A percentile compares a stretch with the other conserved stretches of the same genome.
phyloP scores from a whole-genome alignment of 2,329 filamentous ascomycete species.

The Cladobotryum protrusum region DNA sequence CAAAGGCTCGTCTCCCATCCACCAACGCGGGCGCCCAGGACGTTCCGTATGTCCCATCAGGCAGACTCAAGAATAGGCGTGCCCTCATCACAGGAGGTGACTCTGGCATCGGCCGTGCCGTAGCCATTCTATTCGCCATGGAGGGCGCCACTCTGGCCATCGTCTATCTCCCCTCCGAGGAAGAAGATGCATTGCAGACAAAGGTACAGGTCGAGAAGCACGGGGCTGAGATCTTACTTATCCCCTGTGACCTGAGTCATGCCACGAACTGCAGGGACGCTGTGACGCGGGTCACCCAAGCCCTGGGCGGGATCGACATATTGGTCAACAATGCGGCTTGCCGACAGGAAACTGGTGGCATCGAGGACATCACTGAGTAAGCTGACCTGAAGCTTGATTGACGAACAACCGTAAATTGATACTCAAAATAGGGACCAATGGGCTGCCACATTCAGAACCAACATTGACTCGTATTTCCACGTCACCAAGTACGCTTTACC shows the following conservation, averaged over 20 bases:
- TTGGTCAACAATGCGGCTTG: background rate
- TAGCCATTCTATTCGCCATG: background rate
- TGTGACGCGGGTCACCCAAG: background rate
- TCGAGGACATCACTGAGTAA: background rate
- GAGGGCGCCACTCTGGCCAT: background rate
- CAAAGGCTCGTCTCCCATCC: too few species aligned
- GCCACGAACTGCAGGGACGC: background rate
- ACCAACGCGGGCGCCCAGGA: background rate
- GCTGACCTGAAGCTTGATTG: background rate
- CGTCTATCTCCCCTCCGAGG: background rate
- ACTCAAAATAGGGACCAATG: background rate
- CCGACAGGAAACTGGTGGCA: background rate
- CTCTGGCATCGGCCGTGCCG: background rate
- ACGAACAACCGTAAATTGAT: background rate
- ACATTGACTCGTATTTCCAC: conserved; percentile 1
- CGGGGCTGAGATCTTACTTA: background rate
- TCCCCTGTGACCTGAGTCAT: background rate
- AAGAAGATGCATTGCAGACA: background rate
- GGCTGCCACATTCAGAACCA: background rate
- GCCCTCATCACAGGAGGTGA: conserved; percentile 1
- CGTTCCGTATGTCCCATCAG: background rate
- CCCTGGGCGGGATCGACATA: conserved; percentile 1
- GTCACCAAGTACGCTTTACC: background rate
- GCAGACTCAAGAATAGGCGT: conserved; percentile 2
- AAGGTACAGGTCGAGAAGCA: background rate